Evolutionary conservation across 2,329 filamentous ascomycete genomes (phyloP), one percentile per base, ranked within the genome.

Genomic region (Colletotrichum sp.): DNA sequence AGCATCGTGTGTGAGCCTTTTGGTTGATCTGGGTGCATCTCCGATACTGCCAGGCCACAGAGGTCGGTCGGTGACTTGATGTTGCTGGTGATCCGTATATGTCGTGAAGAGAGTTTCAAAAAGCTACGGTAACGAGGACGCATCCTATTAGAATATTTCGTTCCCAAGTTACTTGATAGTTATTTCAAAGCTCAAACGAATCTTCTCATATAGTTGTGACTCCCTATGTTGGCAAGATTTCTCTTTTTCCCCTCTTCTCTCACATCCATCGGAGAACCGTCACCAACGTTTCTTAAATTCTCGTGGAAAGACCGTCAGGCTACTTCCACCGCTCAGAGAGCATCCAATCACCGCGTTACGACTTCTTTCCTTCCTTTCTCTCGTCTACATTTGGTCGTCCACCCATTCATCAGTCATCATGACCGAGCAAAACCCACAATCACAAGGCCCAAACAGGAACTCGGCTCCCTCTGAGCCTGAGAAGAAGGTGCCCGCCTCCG

Each of bases 281-380:
- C 39, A 44, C 39, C 18, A n/a, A 12, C 5, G 0, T 44, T 10
- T 0, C 36, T 39, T 8, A 18, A 16, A 39, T 39, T 39, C 39
- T 1, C 5, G 18, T 44, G 9, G 1, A n/a, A 44, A 44, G 39
- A 0, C 39, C 0, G 18, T 0, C 39, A 44, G 36, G 36, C 36
- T 39, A 39, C 15, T 16, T 36, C 34, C 3, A 44, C 1, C 18
- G 39, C 39, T 44, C 5, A 3, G 39, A 44, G 18, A 44, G 39
- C 5, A n/a, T 44, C 18, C 18, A 44, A n/a, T 44, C 18, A n/a
- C 18, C 39, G 18, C 39, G 39, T 44, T n/a, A 44, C 39, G 39
- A n/a, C 18, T 44, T 44, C 39, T 44, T 44, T 44, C 3, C 39
- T 44, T 44, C 39, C 39, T 44, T 44, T 44, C 39, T 44, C 39